Conservation (phyloP, 2,329 filamentous ascomycete genomes). For the Dothistroma septosporum region DNA sequence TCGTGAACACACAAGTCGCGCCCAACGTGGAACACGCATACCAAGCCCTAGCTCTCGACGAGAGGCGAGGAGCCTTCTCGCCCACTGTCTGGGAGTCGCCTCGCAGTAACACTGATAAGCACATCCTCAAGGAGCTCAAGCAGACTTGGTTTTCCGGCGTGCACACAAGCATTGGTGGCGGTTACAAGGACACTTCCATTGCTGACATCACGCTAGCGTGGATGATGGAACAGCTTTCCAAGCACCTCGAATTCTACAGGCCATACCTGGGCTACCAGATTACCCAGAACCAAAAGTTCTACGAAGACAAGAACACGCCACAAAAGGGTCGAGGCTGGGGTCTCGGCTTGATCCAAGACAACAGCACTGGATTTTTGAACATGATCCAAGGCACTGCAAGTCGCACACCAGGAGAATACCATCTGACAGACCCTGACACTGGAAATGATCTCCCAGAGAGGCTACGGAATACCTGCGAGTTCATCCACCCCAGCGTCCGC, state of each 20-base stretch:
- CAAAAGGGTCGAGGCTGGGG: constrained; percentile 33
- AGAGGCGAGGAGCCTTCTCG: constrained; percentile 46
- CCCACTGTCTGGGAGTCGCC: constrained; percentile 28
- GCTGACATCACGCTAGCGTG: constrained; percentile 38
- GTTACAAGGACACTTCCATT: constrained; percentile 21
- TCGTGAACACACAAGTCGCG: constrained; percentile 39
- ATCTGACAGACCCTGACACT: constrained; percentile 38
- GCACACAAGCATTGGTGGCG: constrained; percentile 49
- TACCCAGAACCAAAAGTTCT: constrained; percentile 40
- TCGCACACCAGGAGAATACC: constrained; percentile 45
- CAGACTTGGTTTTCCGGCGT: constrained; percentile 53
- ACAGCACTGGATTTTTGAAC: constrained; percentile 40
- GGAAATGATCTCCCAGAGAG: constrained; percentile 37
- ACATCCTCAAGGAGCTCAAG: constrained; percentile 35
- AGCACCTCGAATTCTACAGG: constrained; percentile 33
- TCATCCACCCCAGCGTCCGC: constrained; percentile 47
- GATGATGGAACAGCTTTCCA: constrained; percentile 35
- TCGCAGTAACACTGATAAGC: constrained; percentile 27
- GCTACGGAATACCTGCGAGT: constrained; percentile 45
- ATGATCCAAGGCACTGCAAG: constrained; percentile 39
- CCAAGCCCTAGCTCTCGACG: constrained; percentile 52
- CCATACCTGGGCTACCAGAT: constrained; percentile 42
- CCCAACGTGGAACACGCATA: constrained; percentile 47
- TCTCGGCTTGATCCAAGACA: constrained; percentile 43
- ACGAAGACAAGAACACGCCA: constrained; percentile 38